These are phyloP conservation scores for Neonectria hederae DNA, from an alignment of 2,329 filamentous ascomycete genomes.

Conservation along the genomic window DNA sequence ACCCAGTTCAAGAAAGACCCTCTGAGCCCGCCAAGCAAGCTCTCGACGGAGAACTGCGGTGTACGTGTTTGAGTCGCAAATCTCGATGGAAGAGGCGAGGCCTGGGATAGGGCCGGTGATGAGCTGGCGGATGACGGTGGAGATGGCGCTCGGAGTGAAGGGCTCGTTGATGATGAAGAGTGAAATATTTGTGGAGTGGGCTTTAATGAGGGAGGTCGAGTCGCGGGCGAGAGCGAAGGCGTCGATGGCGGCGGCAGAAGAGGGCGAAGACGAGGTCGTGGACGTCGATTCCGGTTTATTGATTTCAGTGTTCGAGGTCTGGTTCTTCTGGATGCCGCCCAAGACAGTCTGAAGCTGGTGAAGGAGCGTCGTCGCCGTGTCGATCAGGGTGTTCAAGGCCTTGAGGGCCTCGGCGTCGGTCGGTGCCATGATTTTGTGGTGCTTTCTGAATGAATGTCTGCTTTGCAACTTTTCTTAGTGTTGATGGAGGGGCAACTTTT, in stretches of 20 bases:
- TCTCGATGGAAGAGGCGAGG: constrained; percentile 74
- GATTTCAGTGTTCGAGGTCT: not conserved
- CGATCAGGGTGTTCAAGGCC: constrained; percentile 51
- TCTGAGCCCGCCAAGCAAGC: constrained; percentile 65
- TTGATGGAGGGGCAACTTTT: constrained; percentile 43
- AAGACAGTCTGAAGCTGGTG: constrained; percentile 55
- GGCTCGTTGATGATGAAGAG: constrained; percentile 87
- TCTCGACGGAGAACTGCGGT: constrained; percentile 72
- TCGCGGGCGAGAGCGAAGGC: constrained; percentile 76
- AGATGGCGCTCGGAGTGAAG: constrained; percentile 81
- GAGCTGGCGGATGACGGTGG: constrained; percentile 76
- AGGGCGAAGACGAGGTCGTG: constrained; percentile 9
- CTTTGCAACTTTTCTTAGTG: constrained; percentile 26
- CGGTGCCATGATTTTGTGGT: constrained; percentile 36
- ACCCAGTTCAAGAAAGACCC: constrained; percentile 70
- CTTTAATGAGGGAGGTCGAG: constrained; percentile 76
- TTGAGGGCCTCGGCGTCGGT: constrained; percentile 45
- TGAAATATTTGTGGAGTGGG: constrained; percentile 87
- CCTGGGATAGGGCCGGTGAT: constrained; percentile 77
- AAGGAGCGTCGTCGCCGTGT: constrained; percentile 51
- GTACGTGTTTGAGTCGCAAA: constrained; percentile 69
- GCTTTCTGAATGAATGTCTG: too few relatives aligned
- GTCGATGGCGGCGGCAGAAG: constrained; percentile 52
- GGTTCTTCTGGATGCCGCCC: constrained; percentile 47
- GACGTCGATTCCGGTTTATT: not conserved